phyloP scores from a whole-genome alignment of 306 rosid species.

The Albizia julibrissin region DNA sequence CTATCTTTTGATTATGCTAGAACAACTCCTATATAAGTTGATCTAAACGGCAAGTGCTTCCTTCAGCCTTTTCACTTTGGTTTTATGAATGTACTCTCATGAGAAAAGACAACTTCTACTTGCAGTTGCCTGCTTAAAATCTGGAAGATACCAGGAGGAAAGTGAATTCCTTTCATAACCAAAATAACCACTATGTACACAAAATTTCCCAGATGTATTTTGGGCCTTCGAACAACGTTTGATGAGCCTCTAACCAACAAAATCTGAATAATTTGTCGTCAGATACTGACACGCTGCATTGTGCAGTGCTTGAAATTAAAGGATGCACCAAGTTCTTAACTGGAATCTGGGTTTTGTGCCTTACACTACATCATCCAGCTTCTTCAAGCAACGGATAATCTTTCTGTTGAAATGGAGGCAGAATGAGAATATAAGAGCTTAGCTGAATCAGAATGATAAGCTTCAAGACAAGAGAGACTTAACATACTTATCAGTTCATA shows the following conservation, averaged over 20 bases:
- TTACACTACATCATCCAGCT: slow-evolving; percentile 11
- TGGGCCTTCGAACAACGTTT: neutral
- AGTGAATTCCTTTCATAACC: neutral
- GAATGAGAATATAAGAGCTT: slow-evolving; percentile 22
- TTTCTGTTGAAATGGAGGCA: slow-evolving; percentile 51
- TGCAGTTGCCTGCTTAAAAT: neutral
- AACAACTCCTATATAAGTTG: too few species aligned
- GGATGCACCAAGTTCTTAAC: slow-evolving; percentile 7
- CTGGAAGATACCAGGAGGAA: neutral
- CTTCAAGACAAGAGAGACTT: neutral
- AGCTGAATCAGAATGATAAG: slow-evolving; percentile 24
- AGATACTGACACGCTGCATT: slow-evolving; percentile 15
- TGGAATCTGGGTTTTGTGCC: neutral
- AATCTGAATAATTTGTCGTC: neutral
- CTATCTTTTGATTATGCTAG: too few species aligned
- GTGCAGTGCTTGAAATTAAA: slow-evolving; percentile 6
- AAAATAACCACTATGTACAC: slow-evolving; percentile 14
- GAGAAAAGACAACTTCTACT: neutral
- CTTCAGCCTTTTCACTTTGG: too few species aligned
- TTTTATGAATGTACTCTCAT: too few species aligned
- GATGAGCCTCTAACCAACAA: neutral
- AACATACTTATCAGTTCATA: slow-evolving; percentile 78
- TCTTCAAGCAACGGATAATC: slow-evolving; percentile 57
- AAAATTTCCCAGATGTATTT: slow-evolving; percentile 13
- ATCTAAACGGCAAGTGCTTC: too few species aligned